Conservation (phyloP, 75 land plant species). For the Cryptomeria japonica region DNA sequence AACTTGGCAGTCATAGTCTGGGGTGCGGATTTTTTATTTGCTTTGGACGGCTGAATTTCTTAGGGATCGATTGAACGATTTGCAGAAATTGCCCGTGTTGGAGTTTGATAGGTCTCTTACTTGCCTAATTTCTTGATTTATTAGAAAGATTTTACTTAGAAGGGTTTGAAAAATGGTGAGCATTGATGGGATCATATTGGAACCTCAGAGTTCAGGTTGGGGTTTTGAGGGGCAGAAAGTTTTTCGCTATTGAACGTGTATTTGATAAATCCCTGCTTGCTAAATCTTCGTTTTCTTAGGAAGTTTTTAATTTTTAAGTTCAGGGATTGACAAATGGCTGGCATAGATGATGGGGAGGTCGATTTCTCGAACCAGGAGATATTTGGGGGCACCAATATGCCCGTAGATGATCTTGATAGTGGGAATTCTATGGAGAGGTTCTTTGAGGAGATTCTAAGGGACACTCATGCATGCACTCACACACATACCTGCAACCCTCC, state of each 20-base stretch:
- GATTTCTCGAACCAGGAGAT: slow-evolving; percentile 69
- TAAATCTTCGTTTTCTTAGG: not conserved
- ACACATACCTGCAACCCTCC: slow-evolving; percentile 98
- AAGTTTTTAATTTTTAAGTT: not conserved
- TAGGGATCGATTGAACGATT: not conserved
- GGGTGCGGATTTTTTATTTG: not conserved
- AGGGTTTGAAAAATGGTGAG: not conserved
- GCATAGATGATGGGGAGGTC: slow-evolving; percentile 87
- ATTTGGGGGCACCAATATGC: slow-evolving; percentile 36
- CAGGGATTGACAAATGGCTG: not conserved
- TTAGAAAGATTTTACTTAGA: not conserved
- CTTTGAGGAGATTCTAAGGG: slow-evolving; percentile 67
- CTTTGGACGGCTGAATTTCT: not conserved
- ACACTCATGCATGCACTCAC: slow-evolving; percentile 82
- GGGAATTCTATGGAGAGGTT: slow-evolving; percentile 66
- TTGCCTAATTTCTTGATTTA: not conserved
- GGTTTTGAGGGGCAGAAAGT: not conserved
- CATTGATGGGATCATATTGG: not conserved
- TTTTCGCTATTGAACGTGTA: not conserved
- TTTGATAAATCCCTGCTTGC: not conserved
- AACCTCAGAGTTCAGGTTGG: not conserved
- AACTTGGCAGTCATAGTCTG: not conserved
- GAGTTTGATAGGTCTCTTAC: not conserved
- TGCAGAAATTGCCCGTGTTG: not conserved
- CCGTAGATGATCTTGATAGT: slow-evolving; percentile 34